A percentile compares a stretch with the other conserved stretches of the same genome.
These are phyloP conservation scores for Somion occarium DNA, from an alignment of 1,284 basidiomycete species.

Conservation along the genomic window DNA sequence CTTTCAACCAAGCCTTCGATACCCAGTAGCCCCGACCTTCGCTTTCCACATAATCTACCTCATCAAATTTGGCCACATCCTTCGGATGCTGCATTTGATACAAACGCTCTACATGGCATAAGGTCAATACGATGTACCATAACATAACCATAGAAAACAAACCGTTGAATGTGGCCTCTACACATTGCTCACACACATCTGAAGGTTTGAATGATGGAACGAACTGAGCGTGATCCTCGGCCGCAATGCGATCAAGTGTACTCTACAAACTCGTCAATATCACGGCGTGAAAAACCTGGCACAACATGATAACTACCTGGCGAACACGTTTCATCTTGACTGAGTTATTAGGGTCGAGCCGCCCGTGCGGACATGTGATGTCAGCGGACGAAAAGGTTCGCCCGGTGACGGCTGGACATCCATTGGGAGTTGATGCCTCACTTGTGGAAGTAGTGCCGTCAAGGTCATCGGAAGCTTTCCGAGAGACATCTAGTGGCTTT, in stretches of 20 bases:
- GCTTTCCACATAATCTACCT: conserved; percentile 38
- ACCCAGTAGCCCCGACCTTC: conserved; percentile 60
- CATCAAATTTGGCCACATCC: conserved; percentile 52
- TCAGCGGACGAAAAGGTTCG: conserved; percentile 26
- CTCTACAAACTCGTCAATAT: conserved; percentile 29
- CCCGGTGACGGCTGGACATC: background rate
- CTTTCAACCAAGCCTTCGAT: conserved; percentile 74
- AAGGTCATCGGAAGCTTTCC: conserved; percentile 1
- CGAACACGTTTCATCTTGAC: conserved; percentile 63
- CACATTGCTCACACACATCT: conserved; percentile 62
- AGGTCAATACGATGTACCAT: too few species aligned
- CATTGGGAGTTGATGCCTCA: background rate
- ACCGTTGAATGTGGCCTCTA: conserved; percentile 58
- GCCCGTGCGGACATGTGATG: conserved; percentile 57
- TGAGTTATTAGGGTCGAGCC: conserved; percentile 51
- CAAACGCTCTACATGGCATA: conserved; percentile 61
- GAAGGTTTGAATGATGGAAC: conserved; percentile 38
- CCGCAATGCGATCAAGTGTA: conserved; percentile 42
- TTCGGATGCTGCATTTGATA: conserved; percentile 65
- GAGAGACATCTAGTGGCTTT: conserved; percentile 11
- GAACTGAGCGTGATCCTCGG: conserved; percentile 43
- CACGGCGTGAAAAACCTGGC: background rate
- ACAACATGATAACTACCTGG: conserved; percentile 29
- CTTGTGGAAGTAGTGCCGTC: conserved; percentile 1
- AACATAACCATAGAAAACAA: too few species aligned